These are phyloP conservation scores for Agapanthus africanus DNA, from an alignment of 106 monocot genomes.

Conservation along the genomic window DNA sequence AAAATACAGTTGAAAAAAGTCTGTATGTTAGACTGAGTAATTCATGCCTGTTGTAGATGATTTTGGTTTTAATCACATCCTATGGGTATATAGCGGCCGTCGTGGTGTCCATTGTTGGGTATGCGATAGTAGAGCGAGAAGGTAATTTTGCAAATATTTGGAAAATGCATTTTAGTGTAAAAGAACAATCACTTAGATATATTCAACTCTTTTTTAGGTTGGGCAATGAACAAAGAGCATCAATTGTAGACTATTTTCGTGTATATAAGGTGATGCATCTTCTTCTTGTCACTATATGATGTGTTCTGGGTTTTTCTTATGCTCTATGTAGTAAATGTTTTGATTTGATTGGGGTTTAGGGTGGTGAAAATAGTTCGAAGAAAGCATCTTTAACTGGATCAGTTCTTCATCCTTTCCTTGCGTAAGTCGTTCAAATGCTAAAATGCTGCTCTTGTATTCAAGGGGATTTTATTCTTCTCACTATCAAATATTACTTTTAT, in stretches of 20 bases:
- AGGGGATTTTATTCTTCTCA: background rate
- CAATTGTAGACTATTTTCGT: slow-evolving; percentile 80
- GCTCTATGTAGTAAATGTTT: background rate
- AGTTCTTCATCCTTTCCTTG: slow-evolving; percentile 86
- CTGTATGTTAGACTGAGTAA: background rate
- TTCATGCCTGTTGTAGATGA: slow-evolving; percentile 48
- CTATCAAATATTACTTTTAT: background rate
- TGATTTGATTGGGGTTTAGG: slow-evolving; percentile 27
- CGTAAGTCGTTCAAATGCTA: slow-evolving; percentile 38
- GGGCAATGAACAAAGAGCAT: slow-evolving; percentile 76
- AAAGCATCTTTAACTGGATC: slow-evolving; percentile 74
- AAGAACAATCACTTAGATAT: background rate
- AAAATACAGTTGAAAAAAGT: background rate
- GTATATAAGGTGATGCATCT: slow-evolving; percentile 64
- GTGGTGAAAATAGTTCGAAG: slow-evolving; percentile 74
- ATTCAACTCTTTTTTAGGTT: slow-evolving; percentile 39
- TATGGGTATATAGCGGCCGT: slow-evolving; percentile 97
- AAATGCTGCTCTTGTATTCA: background rate
- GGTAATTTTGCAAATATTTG: slow-evolving; percentile 24
- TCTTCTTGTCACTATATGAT: background rate
- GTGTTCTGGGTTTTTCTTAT: background rate
- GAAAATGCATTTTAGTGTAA: background rate
- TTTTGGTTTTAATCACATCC: slow-evolving; percentile 95
- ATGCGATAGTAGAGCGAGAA: slow-evolving; percentile 94
- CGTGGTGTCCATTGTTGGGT: slow-evolving; percentile 99